Evolutionary conservation across 2,329 filamentous ascomycete species (phyloP), one percentile per base, ranked within the genome.

Genomic region (Chrysosporium queenslandicum): DNA sequence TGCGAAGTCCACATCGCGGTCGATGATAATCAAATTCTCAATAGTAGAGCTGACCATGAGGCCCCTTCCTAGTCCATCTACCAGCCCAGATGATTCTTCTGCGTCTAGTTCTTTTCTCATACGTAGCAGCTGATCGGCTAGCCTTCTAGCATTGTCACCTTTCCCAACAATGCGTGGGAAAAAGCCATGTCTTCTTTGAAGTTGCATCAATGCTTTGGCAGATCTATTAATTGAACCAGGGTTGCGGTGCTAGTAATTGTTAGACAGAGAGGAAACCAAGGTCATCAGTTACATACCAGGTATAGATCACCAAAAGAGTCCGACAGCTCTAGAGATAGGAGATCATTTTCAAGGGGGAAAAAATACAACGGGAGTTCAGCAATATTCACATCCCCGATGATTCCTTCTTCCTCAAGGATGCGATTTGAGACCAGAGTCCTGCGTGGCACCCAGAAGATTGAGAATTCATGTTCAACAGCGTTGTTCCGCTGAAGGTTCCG

Each of bases 141-240:
- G 80, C 46, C 83, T 82, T 64, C 91, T 90, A 32, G 89, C 91
- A 66, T 95, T 90, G 60, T 98, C 90, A 18, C 92, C 92, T 70
- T 98, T 97, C 25, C 92, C 92, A 43, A 94, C 83, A 54, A 98
- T 92, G 12, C 91, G 82, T 23, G 92, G 94, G 60, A 98, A 97
- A 11, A 98, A 79, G 2, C 92, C 94, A 70, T 96, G 85, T 60
- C 85, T 84, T 64, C 88, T 84, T 67, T 98, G 92, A 56, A 98
- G 82, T 30, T 85, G 82, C 92, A 98, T 98, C 58, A 98, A 76
- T 20, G 92, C 91, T 68, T 85, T 88, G 49, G 92, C 89, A 58
- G 94, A 78, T 32, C 95, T 77, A 63, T 91, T 95, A 21, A 89
- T 83, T n/a, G 87, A 83, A 0, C 88, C 94, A 9, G 90, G 86